Conservation (phyloP, 805 yeast genomes). For the Starmerella bombi region DNA sequence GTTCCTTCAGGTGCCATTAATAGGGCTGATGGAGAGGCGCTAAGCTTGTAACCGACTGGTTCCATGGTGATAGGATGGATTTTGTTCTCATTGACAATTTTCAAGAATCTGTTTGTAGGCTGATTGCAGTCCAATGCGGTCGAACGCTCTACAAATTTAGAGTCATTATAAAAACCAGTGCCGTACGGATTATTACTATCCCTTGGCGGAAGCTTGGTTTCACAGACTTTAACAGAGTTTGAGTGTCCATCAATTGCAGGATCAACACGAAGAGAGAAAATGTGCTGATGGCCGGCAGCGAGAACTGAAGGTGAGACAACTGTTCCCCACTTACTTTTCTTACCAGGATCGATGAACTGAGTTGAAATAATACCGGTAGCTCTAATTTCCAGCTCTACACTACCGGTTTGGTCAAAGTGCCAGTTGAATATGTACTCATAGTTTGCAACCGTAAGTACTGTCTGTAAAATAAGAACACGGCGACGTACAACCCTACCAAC, state of each 20-base stretch:
- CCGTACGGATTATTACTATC: slow-evolving; percentile 49
- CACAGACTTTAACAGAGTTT: slow-evolving; percentile 61
- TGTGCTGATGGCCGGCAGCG: slow-evolving; percentile 76
- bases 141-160: slow-evolving; percentile 52
- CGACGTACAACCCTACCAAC: slow-evolving; percentile 66
- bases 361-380: slow-evolving; percentile 80
- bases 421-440: slow-evolving; percentile 64
- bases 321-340: slow-evolving; percentile 57
- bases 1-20: slow-evolving; percentile 51
- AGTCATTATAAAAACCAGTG: slow-evolving; percentile 53
- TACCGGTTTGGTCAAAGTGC: slow-evolving; percentile 64
- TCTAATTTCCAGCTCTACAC: slow-evolving; percentile 61
- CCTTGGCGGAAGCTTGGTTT: slow-evolving; percentile 46
- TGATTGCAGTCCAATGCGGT: slow-evolving; percentile 63
- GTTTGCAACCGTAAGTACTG: slow-evolving; percentile 72
- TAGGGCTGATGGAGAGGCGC: slow-evolving; percentile 65
- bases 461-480: slow-evolving; percentile 65
- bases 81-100: slow-evolving; percentile 57
- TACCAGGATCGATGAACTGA: slow-evolving; percentile 63
- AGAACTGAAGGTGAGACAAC: slow-evolving; percentile 64
- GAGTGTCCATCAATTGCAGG: slow-evolving; percentile 70
- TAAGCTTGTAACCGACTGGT: slow-evolving; percentile 65
- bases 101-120: slow-evolving; percentile 57
- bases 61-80: slow-evolving; percentile 54
- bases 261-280: slow-evolving; percentile 65